Percentiles rank a stretch among this genome's conserved stretches.
phyloP scores from a whole-genome alignment of 78 protist species.

The Cavenderia fasciculata region DNA sequence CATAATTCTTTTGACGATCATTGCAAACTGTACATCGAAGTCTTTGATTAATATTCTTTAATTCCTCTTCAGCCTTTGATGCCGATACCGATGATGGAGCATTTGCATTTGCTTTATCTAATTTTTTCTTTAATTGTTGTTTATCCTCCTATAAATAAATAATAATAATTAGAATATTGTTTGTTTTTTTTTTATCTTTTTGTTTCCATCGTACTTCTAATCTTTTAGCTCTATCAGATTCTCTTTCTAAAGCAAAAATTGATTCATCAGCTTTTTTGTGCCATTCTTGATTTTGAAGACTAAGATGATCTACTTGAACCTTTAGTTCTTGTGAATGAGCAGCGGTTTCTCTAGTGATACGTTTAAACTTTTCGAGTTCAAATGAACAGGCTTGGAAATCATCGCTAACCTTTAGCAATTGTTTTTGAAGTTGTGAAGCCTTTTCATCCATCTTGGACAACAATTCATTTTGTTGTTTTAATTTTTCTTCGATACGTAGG shows the following conservation, averaged over 20 bases:
- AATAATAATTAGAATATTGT: not conserved
- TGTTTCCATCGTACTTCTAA: conserved; percentile 29
- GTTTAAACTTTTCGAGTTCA: conserved; percentile 55
- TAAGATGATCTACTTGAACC: conserved; percentile 57
- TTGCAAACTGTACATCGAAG: conserved; percentile 78
- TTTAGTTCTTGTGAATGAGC: conserved; percentile 39
- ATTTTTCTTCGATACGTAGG: conserved; percentile 27
- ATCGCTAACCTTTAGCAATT: conserved; percentile 39
- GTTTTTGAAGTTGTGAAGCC: conserved; percentile 25
- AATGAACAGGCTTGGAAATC: conserved; percentile 48
- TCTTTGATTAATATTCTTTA: conserved; percentile 28
- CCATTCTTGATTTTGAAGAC: conserved; percentile 7
- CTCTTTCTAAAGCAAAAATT: conserved; percentile 59
- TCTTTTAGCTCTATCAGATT: conserved; percentile 59
- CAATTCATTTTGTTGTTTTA: conserved; percentile 24
- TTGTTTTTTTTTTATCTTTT: no score
- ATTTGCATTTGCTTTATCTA: conserved; percentile 43
- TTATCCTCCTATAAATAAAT: conserved; percentile 38
- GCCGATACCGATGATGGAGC: not conserved
- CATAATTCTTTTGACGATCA: conserved; percentile 72
- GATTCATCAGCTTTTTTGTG: conserved; percentile 75
- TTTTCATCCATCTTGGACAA: conserved; percentile 63
- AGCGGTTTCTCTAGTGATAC: conserved; percentile 24
- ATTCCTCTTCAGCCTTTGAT: conserved; percentile 35
- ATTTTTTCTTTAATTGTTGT: conserved; percentile 58